Conservation (phyloP, 106 monocot genomes). For the Dendrobium huoshanense region DNA sequence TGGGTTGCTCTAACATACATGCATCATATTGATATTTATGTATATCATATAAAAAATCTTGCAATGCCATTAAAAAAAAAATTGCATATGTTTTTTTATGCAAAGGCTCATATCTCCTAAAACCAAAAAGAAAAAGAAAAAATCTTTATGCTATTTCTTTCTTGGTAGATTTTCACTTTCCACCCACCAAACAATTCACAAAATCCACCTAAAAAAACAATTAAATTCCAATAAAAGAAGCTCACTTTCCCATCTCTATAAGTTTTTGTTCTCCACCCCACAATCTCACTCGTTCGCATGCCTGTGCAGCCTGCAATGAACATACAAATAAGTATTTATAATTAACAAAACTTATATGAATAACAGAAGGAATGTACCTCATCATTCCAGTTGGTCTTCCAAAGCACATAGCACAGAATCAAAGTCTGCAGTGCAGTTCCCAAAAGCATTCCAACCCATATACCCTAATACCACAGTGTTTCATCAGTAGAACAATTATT, state of each 20-base stretch:
- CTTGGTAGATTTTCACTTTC: background rate
- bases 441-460: slow-evolving; percentile 86
- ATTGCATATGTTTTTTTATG: no score
- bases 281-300: slow-evolving; percentile 44
- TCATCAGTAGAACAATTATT: background rate
- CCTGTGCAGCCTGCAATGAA: slow-evolving; percentile 50
- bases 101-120: no score
- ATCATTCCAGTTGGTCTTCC: slow-evolving; percentile 57
- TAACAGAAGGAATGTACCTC: slow-evolving; percentile 32
- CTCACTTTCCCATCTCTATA: slow-evolving; percentile 3
- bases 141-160: no score
- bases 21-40: no score
- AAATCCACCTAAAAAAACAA: background rate
- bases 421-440: slow-evolving; percentile 70
- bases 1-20: no score
- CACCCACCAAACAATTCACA: background rate
- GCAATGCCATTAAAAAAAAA: no score
- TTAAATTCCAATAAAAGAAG: background rate
- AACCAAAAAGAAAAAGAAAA: no score
- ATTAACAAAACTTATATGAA: background rate
- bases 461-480: slow-evolving; percentile 41
- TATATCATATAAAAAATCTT: no score
- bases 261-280: slow-evolving; percentile 45
- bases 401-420: slow-evolving; percentile 35
- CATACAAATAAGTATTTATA: background rate